Conservation (phyloP, 345 rosid genomes). For the Angophora floribunda region DNA sequence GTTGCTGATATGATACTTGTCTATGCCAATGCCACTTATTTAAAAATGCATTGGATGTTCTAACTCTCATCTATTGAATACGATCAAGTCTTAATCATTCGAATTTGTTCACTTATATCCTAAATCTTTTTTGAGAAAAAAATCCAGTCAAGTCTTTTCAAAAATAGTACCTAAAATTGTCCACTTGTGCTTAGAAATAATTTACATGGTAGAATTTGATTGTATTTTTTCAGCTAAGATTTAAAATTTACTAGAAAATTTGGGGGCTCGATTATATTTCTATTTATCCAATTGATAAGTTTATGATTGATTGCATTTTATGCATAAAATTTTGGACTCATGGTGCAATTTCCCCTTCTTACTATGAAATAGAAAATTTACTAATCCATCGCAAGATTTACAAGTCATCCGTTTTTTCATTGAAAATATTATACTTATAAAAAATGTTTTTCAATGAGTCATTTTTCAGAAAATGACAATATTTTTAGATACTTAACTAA, state of each 20-base stretch:
- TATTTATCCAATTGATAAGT: neutral
- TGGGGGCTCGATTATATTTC: neutral
- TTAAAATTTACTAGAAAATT: neutral
- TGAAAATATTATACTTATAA: neutral
- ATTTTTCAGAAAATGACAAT: too few species aligned
- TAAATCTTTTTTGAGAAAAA: neutral
- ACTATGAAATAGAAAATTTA: neutral
- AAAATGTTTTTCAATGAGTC: too few species aligned
- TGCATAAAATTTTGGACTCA: neutral
- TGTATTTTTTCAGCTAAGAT: neutral
- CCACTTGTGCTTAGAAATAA: neutral
- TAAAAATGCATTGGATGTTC: neutral
- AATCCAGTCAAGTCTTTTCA: fast-evolving
- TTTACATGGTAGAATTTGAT: neutral
- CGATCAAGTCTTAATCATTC: neutral
- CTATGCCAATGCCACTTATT: fast-evolving
- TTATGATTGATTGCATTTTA: fast-evolving
- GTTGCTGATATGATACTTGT: neutral
- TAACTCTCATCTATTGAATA: neutral
- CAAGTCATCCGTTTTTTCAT: neutral
- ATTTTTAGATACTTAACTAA: neutral
- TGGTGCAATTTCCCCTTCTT: neutral
- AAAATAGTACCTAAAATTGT: neutral
- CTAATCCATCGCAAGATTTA: neutral
- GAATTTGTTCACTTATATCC: neutral